Percentiles rank a stretch among this genome's conserved stretches.
Conservation (phyloP, 306 rosid genomes). For the Cicer cuneatum region DNA sequence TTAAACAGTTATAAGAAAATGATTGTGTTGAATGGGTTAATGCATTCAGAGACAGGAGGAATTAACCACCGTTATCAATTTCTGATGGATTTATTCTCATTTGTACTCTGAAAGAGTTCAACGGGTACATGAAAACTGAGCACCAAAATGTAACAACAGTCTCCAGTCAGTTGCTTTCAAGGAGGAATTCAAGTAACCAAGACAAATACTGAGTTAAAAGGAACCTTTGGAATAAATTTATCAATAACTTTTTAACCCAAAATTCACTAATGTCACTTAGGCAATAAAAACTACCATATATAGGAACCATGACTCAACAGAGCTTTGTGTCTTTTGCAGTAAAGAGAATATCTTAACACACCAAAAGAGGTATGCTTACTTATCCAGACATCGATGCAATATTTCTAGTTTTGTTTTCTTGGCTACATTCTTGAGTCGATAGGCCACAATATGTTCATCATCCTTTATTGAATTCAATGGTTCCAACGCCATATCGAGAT, state of each 20-base stretch:
- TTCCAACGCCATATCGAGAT: slow-evolving; percentile 74
- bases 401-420: slow-evolving; percentile 76
- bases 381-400: slow-evolving; percentile 72
- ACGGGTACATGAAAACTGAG: slow-evolving; percentile 8
- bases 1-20: slow-evolving; percentile 28
- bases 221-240: slow-evolving; percentile 34
- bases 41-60: slow-evolving; percentile 4
- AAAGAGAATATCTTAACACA: slow-evolving; percentile 12
- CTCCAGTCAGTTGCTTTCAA: slow-evolving; percentile 26
- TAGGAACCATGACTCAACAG: slow-evolving; percentile 27
- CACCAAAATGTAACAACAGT: slow-evolving; percentile 10
- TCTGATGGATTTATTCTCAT: slow-evolving; percentile 15
- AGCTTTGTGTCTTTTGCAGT: slow-evolving; percentile 30
- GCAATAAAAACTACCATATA: not conserved
- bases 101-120: slow-evolving; percentile 28
- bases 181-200: slow-evolving; percentile 31
- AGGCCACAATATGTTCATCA: slow-evolving; percentile 90
- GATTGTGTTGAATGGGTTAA: not conserved
- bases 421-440: slow-evolving; percentile 66
- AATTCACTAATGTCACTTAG: slow-evolving; percentile 16
- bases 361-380: slow-evolving; percentile 61
- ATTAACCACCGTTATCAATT: slow-evolving; percentile 24
- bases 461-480: slow-evolving; percentile 77
- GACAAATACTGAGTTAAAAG: slow-evolving; percentile 33
- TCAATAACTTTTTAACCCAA: slow-evolving; percentile 12